These are phyloP conservation scores for Chlorella variabilis DNA, from an alignment of 163 green algal species.

Conservation along the genomic window DNA sequence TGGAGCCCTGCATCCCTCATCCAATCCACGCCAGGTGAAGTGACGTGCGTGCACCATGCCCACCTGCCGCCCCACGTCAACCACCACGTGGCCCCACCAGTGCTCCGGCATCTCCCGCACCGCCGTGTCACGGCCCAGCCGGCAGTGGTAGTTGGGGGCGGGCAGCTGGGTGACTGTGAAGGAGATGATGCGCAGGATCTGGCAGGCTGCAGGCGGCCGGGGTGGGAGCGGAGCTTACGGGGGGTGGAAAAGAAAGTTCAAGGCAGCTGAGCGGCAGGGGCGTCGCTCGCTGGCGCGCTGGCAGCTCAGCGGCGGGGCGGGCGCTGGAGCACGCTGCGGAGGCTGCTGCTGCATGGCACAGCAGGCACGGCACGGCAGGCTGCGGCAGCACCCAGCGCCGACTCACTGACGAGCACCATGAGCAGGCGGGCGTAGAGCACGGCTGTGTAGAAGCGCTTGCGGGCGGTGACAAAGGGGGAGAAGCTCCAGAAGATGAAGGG, in stretches of 20 bases:
- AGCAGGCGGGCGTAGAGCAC: conserved; percentile 86
- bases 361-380: neutral
- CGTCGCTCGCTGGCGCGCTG: neutral
- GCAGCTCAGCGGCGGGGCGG: too few relatives aligned
- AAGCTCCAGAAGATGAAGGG: conserved; percentile 90
- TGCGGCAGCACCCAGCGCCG: neutral
- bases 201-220: conserved; percentile 70
- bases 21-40: too few relatives aligned
- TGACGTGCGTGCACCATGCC: too few relatives aligned
- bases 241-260: too few relatives aligned
- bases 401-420: conserved; percentile 83
- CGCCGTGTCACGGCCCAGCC: conserved; percentile 57
- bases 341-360: neutral
- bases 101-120: conserved; percentile 58
- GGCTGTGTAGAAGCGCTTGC: conserved; percentile 90
- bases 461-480: conserved; percentile 80
- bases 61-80: conserved; percentile 68
- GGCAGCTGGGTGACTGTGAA: conserved; percentile 88
- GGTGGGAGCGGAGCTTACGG: neutral
- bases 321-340: too few relatives aligned
- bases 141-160: conserved; percentile 89
- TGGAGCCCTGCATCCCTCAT: too few relatives aligned
- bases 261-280: neutral
- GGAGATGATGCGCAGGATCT: conserved; percentile 88
- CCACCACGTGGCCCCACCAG: conserved; percentile 80